phyloP scores from a whole-genome alignment of 2,329 filamentous ascomycete genomes.

The Exophiala sp. region DNA sequence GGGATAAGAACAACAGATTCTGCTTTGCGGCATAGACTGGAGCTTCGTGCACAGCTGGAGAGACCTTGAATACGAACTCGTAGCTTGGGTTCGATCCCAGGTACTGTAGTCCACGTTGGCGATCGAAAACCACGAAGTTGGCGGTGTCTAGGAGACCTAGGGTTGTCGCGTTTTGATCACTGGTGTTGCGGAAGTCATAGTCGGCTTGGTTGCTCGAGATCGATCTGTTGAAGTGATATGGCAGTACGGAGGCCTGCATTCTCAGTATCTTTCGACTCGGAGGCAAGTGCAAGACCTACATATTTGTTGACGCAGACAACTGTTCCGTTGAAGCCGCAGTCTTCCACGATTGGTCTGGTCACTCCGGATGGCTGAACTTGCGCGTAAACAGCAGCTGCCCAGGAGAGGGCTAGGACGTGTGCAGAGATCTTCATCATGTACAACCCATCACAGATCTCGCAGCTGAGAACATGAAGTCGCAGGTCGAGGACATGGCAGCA shows the following conservation, averaged over 20 bases:
- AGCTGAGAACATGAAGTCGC: neutral
- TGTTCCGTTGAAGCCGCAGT: conserved; percentile 30
- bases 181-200: conserved; percentile 33
- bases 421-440: conserved; percentile 8
- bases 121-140: conserved; percentile 38
- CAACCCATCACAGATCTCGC: neutral
- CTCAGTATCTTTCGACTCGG: neutral
- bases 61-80: conserved; percentile 37
- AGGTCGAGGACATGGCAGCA: no score
- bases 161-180: conserved; percentile 33
- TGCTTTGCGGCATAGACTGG: conserved; percentile 39
- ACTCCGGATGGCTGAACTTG: conserved; percentile 30
- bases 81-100: conserved; percentile 37
- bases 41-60: conserved; percentile 39
- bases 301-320: conserved; percentile 39
- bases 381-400: conserved; percentile 19
- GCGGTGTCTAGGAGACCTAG: conserved; percentile 33
- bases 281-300: conserved; percentile 26
- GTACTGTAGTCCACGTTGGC: conserved; percentile 34
- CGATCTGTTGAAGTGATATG: conserved; percentile 38
- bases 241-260: conserved; percentile 28
- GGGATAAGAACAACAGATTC: conserved; percentile 39
- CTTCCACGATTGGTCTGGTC: conserved; percentile 31
- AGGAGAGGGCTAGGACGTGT: conserved; percentile 3
- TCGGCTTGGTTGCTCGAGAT: conserved; percentile 28